Base-by-base conservation (phyloP, 2,329 filamentous ascomycete genomes). In the Penicillium brasilianum region DNA sequence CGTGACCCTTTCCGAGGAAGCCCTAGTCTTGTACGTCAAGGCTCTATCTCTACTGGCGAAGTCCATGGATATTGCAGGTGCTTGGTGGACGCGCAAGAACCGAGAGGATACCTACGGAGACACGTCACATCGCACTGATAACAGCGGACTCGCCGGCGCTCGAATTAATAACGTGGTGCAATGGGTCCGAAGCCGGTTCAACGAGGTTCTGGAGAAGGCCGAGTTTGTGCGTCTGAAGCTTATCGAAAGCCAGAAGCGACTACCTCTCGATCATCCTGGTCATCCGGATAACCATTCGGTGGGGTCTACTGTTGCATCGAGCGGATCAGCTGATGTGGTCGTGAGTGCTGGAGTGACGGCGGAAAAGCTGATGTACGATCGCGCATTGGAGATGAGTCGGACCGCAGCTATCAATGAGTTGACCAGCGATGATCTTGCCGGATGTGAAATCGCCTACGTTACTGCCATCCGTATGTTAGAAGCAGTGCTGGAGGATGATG, bases 301-400 rank as follows among this genome's bases (percentile, higher is more conserved):
- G 30, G 85, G 86, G 20, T 85, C 85, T 2, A 81, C 82, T 36
- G 81, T 85, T 3, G 82, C 82, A 3, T 81, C 88, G 58, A 85
- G 84, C n/a, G 85, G 87, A 3, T 88, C 89, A 16, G 85, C 87
- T 2, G 92, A 95, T 55, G 92, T 97, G 28, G 86, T 90, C 51
- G 84, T 99, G 28, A 96, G 91, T 14, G 88, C 91, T 2, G 95
- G 94, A 1, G 88, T 97, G 58, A 97, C 93, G 22, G 95, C 95
- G 0, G 95, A 98, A 80, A 97, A 93, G 78, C 83, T 99, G 49
- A 97, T 99, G 93, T 99, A 97, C 74, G 95, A 99, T 69, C 91
- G 95, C 50, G 95, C 95, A 0, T 82, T 98, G 22, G 95, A 99
- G 76, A 98, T 99, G 95, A 97, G 93, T 75, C 88, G 93, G 55